These are phyloP conservation scores for Coemansia sp. DNA, from an alignment of 192 early-diverging fungal genomes.

Conservation along the genomic window DNA sequence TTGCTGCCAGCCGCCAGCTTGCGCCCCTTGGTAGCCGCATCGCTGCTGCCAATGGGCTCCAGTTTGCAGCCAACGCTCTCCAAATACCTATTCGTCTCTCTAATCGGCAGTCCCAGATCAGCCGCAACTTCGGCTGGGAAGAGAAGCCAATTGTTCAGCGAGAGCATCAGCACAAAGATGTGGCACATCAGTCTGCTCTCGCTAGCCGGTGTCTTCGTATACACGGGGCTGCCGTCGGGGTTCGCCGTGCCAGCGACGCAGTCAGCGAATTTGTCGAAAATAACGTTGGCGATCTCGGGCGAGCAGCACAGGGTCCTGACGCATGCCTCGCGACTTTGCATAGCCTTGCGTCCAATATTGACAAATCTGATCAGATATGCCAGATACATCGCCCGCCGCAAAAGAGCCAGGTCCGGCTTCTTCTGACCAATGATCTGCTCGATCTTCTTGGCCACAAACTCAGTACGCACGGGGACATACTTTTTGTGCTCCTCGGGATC, in stretches of 20 bases:
- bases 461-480: constrained; percentile 19
- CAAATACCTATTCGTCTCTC: constrained; percentile 34
- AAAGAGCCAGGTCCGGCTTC: constrained; percentile 28
- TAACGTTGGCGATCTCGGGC: constrained; percentile 50
- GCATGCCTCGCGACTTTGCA: constrained; percentile 54
- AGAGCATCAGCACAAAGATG: constrained; percentile 69
- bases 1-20: constrained; percentile 17
- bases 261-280: constrained; percentile 68
- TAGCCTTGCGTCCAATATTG: constrained; percentile 37
- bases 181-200: constrained; percentile 78
- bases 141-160: constrained; percentile 68
- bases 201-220: constrained; percentile 57
- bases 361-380: constrained; percentile 73
- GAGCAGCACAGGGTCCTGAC: constrained; percentile 53
- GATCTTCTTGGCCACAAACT: constrained; percentile 42
- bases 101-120: constrained; percentile 55
- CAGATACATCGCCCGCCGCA: constrained; percentile 71
- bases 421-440: constrained; percentile 19
- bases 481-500: constrained; percentile 34
- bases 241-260: constrained; percentile 54
- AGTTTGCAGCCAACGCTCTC: constrained; percentile 53
- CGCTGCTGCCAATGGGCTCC: constrained; percentile 27
- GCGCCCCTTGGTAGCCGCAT: constrained; percentile 1
- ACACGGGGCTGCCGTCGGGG: constrained; percentile 48
- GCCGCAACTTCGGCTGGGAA: constrained; percentile 60